Base-by-base conservation (phyloP, 352 stramenopile genomes). In the Elongisporangium senticosum region DNA sequence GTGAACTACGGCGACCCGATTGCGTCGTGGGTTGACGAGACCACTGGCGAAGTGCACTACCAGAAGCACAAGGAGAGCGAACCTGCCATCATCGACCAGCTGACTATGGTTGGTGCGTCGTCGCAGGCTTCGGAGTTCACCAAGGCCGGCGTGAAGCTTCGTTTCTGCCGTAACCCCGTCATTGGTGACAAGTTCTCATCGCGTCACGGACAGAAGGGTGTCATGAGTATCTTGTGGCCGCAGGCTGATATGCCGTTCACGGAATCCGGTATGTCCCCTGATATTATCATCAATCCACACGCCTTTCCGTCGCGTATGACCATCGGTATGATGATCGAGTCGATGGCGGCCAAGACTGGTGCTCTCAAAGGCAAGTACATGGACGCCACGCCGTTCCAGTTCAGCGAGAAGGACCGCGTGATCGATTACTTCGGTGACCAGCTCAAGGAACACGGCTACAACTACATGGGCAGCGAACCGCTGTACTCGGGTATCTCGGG, bases 211-310 rank as follows among this genome's bases (percentile, higher is more conserved):
- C 98, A 99, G 78, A 99, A 99, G 77, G 98, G 98, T 75, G 97
- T 99, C 19, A 86, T 99, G 65, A 98, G 94, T 86, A 98, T 99
- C 65, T 64, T 99, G 55, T 99, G 97, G 97, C 97, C 97, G 4
- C 97, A 99, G 71, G 84, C 88, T 10, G 96, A 99, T 71, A 99
- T 99, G 97, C 98, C 97, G 7, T 99, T 99, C 79, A 97, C 95
- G 20, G 97, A 99, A 75, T 97, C 89, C 58, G 98, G 98, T 20
- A 99, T 99, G 60, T 97, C 84, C 22, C 98, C 98, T 2, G 98
- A 99, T 81, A 82, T 99, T 50, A 99, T 99, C 72, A 99, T 99
- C 79, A 99, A 99, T 77, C 98, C 98, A 37, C 97, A 99, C 74
- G 89, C 89, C 24, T 96, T 98, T 71, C 96, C 98, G 52, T 99